A percentile compares a stretch with the other conserved stretches of the same genome.
These are phyloP conservation scores for Ballota nigra DNA, from an alignment of 257 asterid genomes.

Conservation along the genomic window DNA sequence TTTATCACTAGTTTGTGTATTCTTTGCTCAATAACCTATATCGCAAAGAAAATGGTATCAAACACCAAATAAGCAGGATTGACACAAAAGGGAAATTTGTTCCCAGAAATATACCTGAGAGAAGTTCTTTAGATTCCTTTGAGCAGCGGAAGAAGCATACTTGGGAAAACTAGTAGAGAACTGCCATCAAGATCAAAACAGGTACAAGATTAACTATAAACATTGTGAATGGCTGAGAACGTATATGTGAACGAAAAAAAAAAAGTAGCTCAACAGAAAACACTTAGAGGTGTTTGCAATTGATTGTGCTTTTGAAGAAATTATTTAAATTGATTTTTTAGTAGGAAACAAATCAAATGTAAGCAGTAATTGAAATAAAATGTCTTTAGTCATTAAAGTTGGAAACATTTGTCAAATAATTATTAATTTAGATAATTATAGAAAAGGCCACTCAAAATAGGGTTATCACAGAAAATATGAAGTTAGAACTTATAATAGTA, in stretches of 20 bases:
- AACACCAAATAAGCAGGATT: neutral
- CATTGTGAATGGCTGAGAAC: neutral
- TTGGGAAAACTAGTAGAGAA: slow-evolving; percentile 76
- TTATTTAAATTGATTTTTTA: no score
- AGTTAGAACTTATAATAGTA: neutral
- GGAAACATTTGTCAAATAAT: neutral
- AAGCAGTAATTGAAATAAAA: neutral
- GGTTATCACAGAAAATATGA: neutral
- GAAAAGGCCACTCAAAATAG: neutral
- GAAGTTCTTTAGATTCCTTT: slow-evolving; percentile 77
- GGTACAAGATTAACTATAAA: neutral
- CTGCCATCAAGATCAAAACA: slow-evolving; percentile 46
- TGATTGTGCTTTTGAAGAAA: neutral
- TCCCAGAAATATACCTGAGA: slow-evolving; percentile 54
- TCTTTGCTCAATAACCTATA: neutral
- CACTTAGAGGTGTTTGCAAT: neutral
- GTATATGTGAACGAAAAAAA: neutral
- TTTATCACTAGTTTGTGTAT: neutral
- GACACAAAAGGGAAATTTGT: slow-evolving; percentile 6
- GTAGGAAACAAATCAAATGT: neutral
- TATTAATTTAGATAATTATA: neutral
- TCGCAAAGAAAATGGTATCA: neutral
- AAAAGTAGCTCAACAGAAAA: neutral
- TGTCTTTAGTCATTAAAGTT: neutral
- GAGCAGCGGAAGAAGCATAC: slow-evolving; percentile 88